These are phyloP conservation scores for Trichosporon faecale DNA, from an alignment of 1,284 basidiomycete species.

Conservation along the genomic window DNA sequence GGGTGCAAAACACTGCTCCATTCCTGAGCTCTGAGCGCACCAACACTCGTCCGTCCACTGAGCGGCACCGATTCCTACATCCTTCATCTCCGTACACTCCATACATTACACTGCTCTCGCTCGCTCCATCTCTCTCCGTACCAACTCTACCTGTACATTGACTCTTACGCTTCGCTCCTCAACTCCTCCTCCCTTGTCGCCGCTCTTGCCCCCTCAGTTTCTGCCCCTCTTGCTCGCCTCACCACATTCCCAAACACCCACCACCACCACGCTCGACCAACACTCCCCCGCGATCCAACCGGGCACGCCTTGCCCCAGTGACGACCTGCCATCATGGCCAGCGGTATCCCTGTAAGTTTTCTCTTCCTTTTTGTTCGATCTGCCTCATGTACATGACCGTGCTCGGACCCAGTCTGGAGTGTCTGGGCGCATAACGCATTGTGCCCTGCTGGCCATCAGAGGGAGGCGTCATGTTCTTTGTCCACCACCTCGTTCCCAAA, in stretches of 20 bases:
- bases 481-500: neutral
- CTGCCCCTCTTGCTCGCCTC: neutral
- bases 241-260: neutral
- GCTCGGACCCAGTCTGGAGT: conserved; percentile 6
- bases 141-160: neutral
- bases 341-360: conserved; percentile 35
- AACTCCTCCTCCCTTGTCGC: neutral
- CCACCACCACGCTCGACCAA: neutral
- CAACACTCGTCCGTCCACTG: neutral
- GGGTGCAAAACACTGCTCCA: conserved; percentile 9
- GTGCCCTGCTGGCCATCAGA: neutral
- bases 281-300: neutral
- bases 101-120: conserved; percentile 8
- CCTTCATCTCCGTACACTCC: conserved; percentile 3
- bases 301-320: conserved; percentile 1
- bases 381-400: neutral
- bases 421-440: neutral
- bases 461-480: neutral
- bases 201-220: neutral
- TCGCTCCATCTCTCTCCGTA: conserved; percentile 2
- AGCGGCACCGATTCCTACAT: conserved; percentile 1
- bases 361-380: conserved; percentile 1
- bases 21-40: neutral
- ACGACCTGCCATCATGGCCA: conserved; percentile 27
- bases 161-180: conserved; percentile 11